phyloP scores from a whole-genome alignment of 768 basidiomycete species.

The Hericium rajendrae region DNA sequence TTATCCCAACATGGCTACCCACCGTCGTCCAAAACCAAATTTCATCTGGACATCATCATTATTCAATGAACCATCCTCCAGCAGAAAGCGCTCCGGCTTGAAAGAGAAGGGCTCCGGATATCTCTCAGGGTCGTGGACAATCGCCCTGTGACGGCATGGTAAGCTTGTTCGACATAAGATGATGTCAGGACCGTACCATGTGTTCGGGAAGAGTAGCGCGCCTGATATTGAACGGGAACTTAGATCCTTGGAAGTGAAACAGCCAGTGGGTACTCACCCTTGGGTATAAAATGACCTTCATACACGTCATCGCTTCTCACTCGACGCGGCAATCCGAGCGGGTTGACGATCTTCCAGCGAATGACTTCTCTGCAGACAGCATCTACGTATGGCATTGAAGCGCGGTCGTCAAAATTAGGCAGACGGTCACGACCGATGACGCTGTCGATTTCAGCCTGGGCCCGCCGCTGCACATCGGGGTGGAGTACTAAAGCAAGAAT shows the following conservation, averaged over 20 bases:
- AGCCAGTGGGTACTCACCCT: conserved; percentile 24
- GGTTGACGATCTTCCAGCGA: conserved; percentile 2
- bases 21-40: too few relatives aligned
- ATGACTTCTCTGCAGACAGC: conserved; percentile 3
- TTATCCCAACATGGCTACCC: too few relatives aligned
- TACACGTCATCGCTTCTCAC: conserved; percentile 49
- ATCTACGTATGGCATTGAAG: conserved; percentile 2
- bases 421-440: conserved; percentile 8
- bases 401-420: conserved; percentile 5
- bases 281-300: conserved; percentile 42
- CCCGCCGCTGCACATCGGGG: conserved; percentile 3
- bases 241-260: background rate
- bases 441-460: conserved; percentile 12
- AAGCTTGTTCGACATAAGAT: too few relatives aligned
- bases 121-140: too few relatives aligned
- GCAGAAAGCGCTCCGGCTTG: too few relatives aligned
- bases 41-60: too few relatives aligned
- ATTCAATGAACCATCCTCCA: too few relatives aligned
- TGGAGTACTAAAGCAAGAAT: background rate
- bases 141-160: too few relatives aligned
- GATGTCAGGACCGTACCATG: conserved; percentile 16
- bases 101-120: too few relatives aligned
- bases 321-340: conserved; percentile 10
- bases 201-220: conserved; percentile 1
- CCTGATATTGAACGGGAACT: conserved; percentile 7